Evolutionary conservation across 2,329 filamentous ascomycete species (phyloP).

Genomic region (Arachnomyces sp.): DNA sequence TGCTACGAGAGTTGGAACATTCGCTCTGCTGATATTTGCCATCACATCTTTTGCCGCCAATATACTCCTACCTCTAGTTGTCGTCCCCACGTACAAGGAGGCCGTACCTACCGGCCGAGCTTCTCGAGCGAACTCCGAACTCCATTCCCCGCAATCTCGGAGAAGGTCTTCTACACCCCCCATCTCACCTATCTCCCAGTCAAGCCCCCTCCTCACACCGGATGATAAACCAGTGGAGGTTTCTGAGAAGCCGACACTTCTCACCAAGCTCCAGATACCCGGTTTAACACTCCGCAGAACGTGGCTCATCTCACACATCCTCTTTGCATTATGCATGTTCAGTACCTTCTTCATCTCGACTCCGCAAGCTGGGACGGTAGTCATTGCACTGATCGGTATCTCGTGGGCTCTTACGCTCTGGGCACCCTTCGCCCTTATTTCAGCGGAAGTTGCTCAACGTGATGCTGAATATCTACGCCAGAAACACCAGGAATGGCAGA

Average conservation of each 20-base stretch:
- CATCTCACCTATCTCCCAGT: conserved; percentile 22
- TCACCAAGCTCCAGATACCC: conserved; percentile 63
- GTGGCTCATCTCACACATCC: conserved; percentile 77
- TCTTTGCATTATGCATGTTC: conserved; percentile 75
- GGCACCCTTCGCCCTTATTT: conserved; percentile 93
- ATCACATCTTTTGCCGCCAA: conserved; percentile 75
- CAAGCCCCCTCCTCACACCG: conserved; percentile 23
- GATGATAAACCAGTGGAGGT: background rate
- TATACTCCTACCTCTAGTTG: conserved; percentile 74
- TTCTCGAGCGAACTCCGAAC: conserved; percentile 9
- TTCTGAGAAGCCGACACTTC: conserved; percentile 22
- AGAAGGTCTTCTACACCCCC: conserved; percentile 26
- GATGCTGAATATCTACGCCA: conserved; percentile 56
- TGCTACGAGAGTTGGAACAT: conserved; percentile 78
- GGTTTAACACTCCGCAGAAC: conserved; percentile 78
- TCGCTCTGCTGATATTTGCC: conserved; percentile 81
- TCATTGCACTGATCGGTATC: conserved; percentile 76
- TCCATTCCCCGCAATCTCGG: conserved; percentile 13
- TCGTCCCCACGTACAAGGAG: conserved; percentile 64
- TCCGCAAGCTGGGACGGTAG: conserved; percentile 61
- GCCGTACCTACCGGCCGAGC: conserved; percentile 9
- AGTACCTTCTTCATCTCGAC: conserved; percentile 70
- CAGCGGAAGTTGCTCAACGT: conserved; percentile 77
- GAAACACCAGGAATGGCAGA: conserved; percentile 25
- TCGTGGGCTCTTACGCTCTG: conserved; percentile 90